Base-by-base conservation (phyloP, 768 basidiomycete genomes). In the Pholiota molesta region DNA sequence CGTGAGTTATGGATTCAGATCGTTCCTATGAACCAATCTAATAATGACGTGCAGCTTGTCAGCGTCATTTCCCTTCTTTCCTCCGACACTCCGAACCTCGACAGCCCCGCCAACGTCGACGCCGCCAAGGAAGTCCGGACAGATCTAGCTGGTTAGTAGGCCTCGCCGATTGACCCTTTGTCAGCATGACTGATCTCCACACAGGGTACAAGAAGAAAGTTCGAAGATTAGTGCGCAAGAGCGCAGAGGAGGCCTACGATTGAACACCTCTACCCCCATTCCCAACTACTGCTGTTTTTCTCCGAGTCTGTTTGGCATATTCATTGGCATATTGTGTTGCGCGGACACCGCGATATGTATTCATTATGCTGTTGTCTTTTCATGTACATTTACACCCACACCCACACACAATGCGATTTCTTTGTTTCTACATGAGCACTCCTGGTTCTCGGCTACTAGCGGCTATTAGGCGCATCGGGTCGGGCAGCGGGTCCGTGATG, bases 1-100 rank as follows among this genome's bases (percentile, higher is more conserved):
- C 65, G 97, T 98, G 67, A 72, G 82, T 72, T 31, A 3, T 31
- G 31, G 31, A 31, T 31, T 31, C 31, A 31, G 6, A 31, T 31
- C 1, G 31, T 9, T 31, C 2, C 6, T 31, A 31, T 31, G 6
- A 31, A 5, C 31, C 31, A 37, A 21, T 55, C 29, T 52, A 33
- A 62, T 52, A 65, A 26, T 13, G 1, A 29, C 60, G 37, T 53
- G 16, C 68, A 99, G 97, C 89, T 99, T 64, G 75, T 99, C 71
- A 96, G 94, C 69, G 97, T 99, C 65, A 98, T 99, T 66, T 98
- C 96, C 14, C 85, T 99, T 7, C 78, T 99, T 44, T 97, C 95
- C 16, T 92, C 94, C 59, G 93, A 99, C 71, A 87, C 81, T 39
- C 96, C 96, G 19, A 95, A 95, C 76, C 82, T 89, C 63, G 94